Conservation (phyloP, 179 eudicot genomes). For the Patellifolia procumbens region DNA sequence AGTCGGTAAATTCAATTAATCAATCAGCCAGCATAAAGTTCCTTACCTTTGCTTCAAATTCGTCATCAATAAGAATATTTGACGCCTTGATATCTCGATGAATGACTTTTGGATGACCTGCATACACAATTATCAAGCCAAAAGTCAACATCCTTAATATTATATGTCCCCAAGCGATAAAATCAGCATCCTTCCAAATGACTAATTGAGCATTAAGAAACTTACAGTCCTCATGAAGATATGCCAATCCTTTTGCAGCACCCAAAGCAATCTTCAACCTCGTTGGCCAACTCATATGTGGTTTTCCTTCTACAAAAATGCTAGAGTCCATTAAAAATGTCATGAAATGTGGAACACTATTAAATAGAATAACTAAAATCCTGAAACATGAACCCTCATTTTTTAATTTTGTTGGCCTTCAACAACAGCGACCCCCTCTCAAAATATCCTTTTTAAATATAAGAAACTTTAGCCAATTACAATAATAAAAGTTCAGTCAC, state of each 20-base stretch:
- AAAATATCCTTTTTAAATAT: no score
- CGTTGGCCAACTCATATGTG: constrained; percentile 63
- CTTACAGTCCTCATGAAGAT: constrained; percentile 89
- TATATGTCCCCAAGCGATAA: not conserved
- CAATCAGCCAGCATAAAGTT: constrained; percentile 8
- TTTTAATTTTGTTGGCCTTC: not conserved
- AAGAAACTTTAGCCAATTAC: not conserved
- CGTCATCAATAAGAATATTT: constrained; percentile 70
- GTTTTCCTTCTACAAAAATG: constrained; percentile 49
- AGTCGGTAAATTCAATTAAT: not conserved
- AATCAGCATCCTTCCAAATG: not conserved
- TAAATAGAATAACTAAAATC: not conserved
- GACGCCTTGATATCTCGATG: constrained; percentile 90
- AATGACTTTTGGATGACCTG: constrained; percentile 87
- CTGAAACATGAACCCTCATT: not conserved
- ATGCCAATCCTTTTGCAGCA: constrained; percentile 80
- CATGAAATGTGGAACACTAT: constrained; percentile 4
- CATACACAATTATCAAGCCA: constrained; percentile 16
- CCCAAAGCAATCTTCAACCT: constrained; percentile 75
- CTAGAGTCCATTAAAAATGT: not conserved
- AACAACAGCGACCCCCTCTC: not conserved
- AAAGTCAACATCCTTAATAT: constrained; percentile 15
- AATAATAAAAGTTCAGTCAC: not conserved
- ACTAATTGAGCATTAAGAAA: constrained; percentile 2
- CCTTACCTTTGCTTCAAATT: constrained; percentile 79